Evolutionary conservation across 306 rosid genomes (phyloP).

Genomic region (Quercus mongolica): DNA sequence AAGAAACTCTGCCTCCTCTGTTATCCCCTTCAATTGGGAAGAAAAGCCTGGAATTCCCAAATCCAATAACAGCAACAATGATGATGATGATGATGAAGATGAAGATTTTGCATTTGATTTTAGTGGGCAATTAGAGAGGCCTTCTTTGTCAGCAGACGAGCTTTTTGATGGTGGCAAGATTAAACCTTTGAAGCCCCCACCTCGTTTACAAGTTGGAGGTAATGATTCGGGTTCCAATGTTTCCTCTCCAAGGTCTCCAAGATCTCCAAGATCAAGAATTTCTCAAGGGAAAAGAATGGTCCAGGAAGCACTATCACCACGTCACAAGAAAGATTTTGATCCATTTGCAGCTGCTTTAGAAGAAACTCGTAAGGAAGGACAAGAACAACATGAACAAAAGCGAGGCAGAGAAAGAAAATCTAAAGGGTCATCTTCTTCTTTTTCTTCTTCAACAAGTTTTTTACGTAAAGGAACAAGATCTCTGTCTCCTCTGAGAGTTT

Average conservation of each 20-base stretch:
- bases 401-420: constrained; percentile 49
- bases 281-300: constrained; percentile 37
- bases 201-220: constrained; percentile 24
- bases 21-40: constrained; percentile 57
- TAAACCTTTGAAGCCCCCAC: constrained; percentile 63
- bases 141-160: constrained; percentile 69
- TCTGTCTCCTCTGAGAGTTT: constrained; percentile 68
- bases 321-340: constrained; percentile 37
- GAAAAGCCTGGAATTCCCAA: constrained; percentile 57
- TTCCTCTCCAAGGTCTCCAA: constrained; percentile 37
- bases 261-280: constrained; percentile 18
- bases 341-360: constrained; percentile 46
- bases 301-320: constrained; percentile 42
- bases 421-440: not conserved
- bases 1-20: constrained; percentile 26
- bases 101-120: constrained; percentile 64
- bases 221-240: constrained; percentile 11
- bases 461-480: constrained; percentile 65
- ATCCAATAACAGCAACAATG: constrained; percentile 1
- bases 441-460: not conserved
- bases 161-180: constrained; percentile 82
- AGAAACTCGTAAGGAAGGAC: constrained; percentile 26
- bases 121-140: constrained; percentile 38
- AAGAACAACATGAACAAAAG: not conserved
- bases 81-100: not conserved